Base-by-base conservation (phyloP, 2,329 filamentous ascomycete genomes). In the Calonectria fujianensis region DNA sequence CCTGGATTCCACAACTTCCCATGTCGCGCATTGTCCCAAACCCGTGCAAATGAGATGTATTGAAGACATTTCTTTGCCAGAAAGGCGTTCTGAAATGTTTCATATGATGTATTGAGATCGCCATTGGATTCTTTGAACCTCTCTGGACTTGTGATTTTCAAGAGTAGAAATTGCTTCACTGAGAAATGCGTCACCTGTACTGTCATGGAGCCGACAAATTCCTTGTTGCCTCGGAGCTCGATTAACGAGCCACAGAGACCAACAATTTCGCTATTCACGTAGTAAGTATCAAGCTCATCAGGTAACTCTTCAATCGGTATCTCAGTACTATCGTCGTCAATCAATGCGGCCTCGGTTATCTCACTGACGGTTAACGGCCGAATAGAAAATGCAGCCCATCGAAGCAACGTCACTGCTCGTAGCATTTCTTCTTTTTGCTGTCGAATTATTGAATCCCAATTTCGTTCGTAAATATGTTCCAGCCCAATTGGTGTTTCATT, bases 401-500 rank as follows among this genome's bases (percentile, higher is more conserved):
- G 80, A 2, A 86, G 66, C 0, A 86, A 72, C 0, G 76, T 69
- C 1, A 85, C 20, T 11, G 65, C 65, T 18, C 65, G 70, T 7
- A 81, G 81, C 0, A 84, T 78, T 0, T 52, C 13, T 32, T 57
- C 51, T 1, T 80, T 70, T 0, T 41, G 54, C 0, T 74, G 63
- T 0, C 37, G 7, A 2, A 20, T 32, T 0, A 86, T 82, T 6
- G 70, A 79, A 8, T 74, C 69, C 83, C 83, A 85, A 45, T 82
- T 81, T 10, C 80, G 76, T 16, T 84, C 77, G 29, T 86, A 86
- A 0, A 84, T 69, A 0, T 59, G 45, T 1, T 78, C 74, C 0
- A 86, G 80, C 0, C 79, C 82, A 0, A 75, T 39, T 0, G 84
- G 83, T 0, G 82, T 81, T 10, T 81, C 72, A 0, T 83, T 74